phyloP scores from a whole-genome alignment of 805 yeast species.

The Kregervanrija pseudodelftensis region DNA sequence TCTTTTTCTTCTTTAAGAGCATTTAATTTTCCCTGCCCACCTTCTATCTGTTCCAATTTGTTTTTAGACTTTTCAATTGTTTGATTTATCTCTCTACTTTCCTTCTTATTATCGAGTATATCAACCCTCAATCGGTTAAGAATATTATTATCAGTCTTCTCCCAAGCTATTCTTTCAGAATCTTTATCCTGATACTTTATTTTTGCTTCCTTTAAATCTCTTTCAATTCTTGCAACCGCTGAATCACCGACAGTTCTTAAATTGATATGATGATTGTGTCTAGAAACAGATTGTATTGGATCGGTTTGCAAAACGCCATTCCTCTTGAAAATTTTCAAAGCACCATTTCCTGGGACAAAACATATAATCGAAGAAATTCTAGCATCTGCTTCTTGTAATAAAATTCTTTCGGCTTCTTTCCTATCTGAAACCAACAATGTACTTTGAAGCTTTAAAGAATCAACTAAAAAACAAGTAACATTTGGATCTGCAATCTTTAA shows the following conservation, averaged over 20 bases:
- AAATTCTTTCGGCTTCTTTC: conserved; percentile 40
- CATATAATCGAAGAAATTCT: conserved; percentile 21
- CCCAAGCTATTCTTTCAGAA: not conserved
- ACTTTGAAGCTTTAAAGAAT: conserved; percentile 51
- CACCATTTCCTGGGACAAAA: conserved; percentile 17
- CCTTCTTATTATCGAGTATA: not conserved
- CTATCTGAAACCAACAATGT: conserved; percentile 46
- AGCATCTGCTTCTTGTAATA: conserved; percentile 26
- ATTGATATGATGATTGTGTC: too few species aligned
- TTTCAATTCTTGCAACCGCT: conserved; percentile 9
- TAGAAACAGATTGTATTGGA: conserved; percentile 15
- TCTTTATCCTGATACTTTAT: conserved; percentile 1
- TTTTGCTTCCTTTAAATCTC: conserved; percentile 6
- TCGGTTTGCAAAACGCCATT: conserved; percentile 25
- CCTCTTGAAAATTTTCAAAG: conserved; percentile 21
- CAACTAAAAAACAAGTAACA: conserved; percentile 58
- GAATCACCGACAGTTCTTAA: conserved; percentile 19
- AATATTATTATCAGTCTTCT: conserved; percentile 15
- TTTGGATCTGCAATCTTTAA: conserved; percentile 48
- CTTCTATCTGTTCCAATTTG: conserved; percentile 38
- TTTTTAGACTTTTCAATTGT: conserved; percentile 29
- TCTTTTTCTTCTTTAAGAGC: conserved; percentile 29
- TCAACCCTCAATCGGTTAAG: not conserved
- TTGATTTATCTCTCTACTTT: conserved; percentile 9
- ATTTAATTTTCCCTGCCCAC: conserved; percentile 32